Evolutionary conservation across 495 filamentous ascomycete species (phyloP).

Genomic region (Margaritispora aquatica): DNA sequence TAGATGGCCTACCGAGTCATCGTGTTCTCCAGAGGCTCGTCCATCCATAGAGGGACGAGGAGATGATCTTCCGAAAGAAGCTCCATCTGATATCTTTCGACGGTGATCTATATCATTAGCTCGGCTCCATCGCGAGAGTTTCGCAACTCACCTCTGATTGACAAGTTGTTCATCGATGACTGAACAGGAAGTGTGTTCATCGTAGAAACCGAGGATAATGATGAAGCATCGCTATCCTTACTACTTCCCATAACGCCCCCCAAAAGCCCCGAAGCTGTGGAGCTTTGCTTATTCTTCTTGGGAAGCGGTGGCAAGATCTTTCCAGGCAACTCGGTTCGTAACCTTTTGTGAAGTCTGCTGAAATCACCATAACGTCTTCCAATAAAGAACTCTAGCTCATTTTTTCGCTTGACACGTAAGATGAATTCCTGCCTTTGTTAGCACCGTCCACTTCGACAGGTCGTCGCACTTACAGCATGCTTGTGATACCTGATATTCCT

Average conservation of each 20-base stretch:
- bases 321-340: conserved; percentile 83
- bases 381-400: conserved; percentile 66
- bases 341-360: conserved; percentile 63
- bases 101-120: conserved; percentile 17
- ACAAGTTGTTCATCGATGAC: conserved; percentile 33
- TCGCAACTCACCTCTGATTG: conserved; percentile 31
- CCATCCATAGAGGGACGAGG: conserved; percentile 18
- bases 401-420: conserved; percentile 69
- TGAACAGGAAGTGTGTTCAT: conserved; percentile 19
- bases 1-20: conserved; percentile 5
- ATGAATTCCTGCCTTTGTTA: conserved; percentile 67
- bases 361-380: conserved; percentile 89
- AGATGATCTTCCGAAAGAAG: conserved; percentile 12
- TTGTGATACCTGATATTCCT: conserved; percentile 85
- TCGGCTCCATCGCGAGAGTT: background rate
- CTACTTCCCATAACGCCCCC: conserved; percentile 38
- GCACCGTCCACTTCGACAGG: conserved; percentile 1
- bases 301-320: conserved; percentile 84
- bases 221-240: conserved; percentile 67
- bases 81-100: conserved; percentile 5
- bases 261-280: conserved; percentile 48
- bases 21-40: background rate
- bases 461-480: conserved; percentile 64
- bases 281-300: conserved; percentile 78
- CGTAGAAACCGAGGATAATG: conserved; percentile 72